Base-by-base conservation (phyloP, 768 basidiomycete genomes). In the Austroboletus eburneus region DNA sequence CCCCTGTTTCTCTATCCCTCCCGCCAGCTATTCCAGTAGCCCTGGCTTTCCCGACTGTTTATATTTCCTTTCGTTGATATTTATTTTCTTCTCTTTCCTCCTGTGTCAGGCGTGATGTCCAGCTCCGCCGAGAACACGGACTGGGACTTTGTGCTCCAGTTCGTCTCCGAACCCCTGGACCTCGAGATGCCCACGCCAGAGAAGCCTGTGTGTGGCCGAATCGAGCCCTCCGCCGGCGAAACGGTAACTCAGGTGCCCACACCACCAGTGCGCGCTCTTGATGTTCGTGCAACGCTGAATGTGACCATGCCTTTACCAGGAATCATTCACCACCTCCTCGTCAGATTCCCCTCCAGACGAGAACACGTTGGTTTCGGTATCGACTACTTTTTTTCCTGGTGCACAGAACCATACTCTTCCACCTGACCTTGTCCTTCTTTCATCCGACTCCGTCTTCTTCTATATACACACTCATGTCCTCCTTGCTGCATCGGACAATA, bases 361-460 rank as follows among this genome's bases (percentile, higher is more conserved):
- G 53, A 76, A 65, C 39, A 67, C 72, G 3, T 68, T 74, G 43
- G 83, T 91, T 46, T 87, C 87, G 2, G 80, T 91, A 29, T 90
- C 87, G 14, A 91, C 89, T 22, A 87, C 87, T 0, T 91, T 91
- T 67, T 83, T 77, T 57, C 87, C 88, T 3, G 80, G 78, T 30
- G 80, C 85, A 3, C 76, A 80, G 48, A 75, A 76, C 50, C 71
- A 77, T 29, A 56, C 76, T 0, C 61, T 74, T n/a, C 71, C 73
- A 2, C 79, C 85, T 1, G 84, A 91, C 60, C 54, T 80, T 36
- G 72, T 85, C 54, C 67, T 89, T 41, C 68, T 89, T 45, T 82
- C 87, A 3, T 74, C 80, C 23, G 90, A 92, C 58, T 75, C 77
- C 16, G 87, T 92, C 33, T 88, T 89, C 66, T 92, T 92, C 74